Percentiles rank a stretch among this genome's conserved stretches.
Conservation (phyloP, 2,329 filamentous ascomycete species). For the Talaromyces rugulosus region DNA sequence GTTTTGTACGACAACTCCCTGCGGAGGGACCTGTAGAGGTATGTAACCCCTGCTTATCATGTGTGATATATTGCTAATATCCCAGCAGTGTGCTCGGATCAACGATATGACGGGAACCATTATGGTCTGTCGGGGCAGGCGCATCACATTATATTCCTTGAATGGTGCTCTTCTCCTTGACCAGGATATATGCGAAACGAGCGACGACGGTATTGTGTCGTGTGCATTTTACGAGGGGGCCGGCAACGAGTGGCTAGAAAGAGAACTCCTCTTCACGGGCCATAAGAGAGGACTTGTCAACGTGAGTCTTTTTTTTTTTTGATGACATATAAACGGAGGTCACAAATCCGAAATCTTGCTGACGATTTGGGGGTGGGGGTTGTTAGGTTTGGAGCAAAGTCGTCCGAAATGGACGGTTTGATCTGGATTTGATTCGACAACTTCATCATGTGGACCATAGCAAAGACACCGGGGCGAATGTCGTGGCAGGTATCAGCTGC, state of each 20-base stretch:
- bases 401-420: constrained; percentile 63
- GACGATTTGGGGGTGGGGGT: constrained; percentile 1
- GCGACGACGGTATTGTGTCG: constrained; percentile 72
- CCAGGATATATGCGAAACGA: constrained; percentile 69
- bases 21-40: constrained; percentile 49
- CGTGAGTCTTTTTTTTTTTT: constrained; percentile 27
- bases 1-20: constrained; percentile 74
- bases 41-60: constrained; percentile 15
- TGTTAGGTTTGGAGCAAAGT: constrained; percentile 54
- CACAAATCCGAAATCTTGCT: not conserved
- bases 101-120: constrained; percentile 91
- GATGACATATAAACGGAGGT: not conserved
- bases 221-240: constrained; percentile 92
- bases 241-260: constrained; percentile 87
- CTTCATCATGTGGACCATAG: constrained; percentile 74
- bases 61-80: constrained; percentile 9
- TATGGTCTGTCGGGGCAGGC: constrained; percentile 71
- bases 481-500: constrained; percentile 70
- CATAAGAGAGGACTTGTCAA: constrained; percentile 82
- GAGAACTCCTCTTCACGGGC: constrained; percentile 81
- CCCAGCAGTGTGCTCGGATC: constrained; percentile 70
- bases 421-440: constrained; percentile 71
- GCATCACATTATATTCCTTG: constrained; percentile 75
- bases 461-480: constrained; percentile 55
- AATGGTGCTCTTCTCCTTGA: constrained; percentile 81